Base-by-base conservation (phyloP, 176 grass and related monocot genomes). In the Triticum urartu region DNA sequence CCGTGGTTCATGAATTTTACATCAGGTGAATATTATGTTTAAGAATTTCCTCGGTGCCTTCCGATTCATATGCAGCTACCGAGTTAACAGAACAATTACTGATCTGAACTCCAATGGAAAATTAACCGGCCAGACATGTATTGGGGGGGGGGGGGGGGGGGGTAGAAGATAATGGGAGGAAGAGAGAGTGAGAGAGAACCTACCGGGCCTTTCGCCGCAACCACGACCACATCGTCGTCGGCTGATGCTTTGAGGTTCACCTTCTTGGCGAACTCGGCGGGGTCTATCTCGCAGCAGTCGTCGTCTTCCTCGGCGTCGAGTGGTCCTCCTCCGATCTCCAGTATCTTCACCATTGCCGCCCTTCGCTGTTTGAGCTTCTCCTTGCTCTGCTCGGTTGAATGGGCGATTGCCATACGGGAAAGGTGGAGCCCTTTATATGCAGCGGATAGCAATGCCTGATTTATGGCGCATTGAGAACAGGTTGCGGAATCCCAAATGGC, bases 221-320 rank as follows among this genome's bases (percentile, higher is more conserved):
- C 76, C 3, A 97, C 17, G 54, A 91, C 32, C 4, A 97, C 86
- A 17, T 92, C 90, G 3, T 90, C 90, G 5, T 88, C 94, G 5
- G 83, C 92, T 24, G 59, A 72, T 78, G 72, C 42, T 73, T 82
- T 78, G 5, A 81, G 21, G 0, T 58, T 72, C 40, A 90, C 6
- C n/a, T 90, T 90, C 9, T 24, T 54, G 6, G 79, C 45, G 35
- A 96, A 93, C 33, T 93, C 91, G 0, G 62, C 36, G 3, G 25
- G 35, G 47, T 83, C 77, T 6, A 93, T 93, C 86, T 91, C 83
- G 21, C 58, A 81, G 73, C 91, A 95, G 13, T 95, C 86, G 6
- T 87, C 93, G 7, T 90, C 88, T 5, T 40, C 5, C 0, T 26
- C 45, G 72, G 20, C 58, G 22, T 45, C 80, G 32, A 30, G 28